Base-by-base conservation (phyloP, 2,329 filamentous ascomycete species). In the Camillea tinctor region DNA sequence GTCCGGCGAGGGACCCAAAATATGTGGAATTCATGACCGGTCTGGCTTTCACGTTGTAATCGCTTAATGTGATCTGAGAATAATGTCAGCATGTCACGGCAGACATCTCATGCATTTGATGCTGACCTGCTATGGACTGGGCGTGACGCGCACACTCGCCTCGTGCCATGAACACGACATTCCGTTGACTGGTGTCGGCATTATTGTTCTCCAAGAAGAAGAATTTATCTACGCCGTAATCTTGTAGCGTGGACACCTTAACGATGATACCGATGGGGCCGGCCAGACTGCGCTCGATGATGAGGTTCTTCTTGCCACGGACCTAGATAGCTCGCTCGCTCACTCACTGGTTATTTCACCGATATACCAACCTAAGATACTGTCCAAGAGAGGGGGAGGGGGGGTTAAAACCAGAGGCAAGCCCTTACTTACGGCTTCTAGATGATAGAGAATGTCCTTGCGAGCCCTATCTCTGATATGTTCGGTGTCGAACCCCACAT, bases 131-230 rank as follows among this genome's bases (percentile, higher is more conserved):
- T 80, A 98, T 93, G 60, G 86, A 83, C 74, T 92, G 88, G 57
- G 93, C 89, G 72, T 95, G 90, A 66, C 86, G 90, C 59, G 91
- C 89, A 74, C 92, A 94, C 78, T 98, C 95, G 64, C 93, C 94
- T 71, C 93, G 86, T 19, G 93, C 91, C 68, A 99, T 86, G 78
- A 98, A 99, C 67, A 99, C 86, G 64, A 99, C 87, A 81, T 97
- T 99, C 72, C 91, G 88, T 79, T 98, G 95, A 71, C 90, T 96
- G 19, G 92, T 91, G 76, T 98, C 94, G 75, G 93, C 89, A 77
- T 99, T 98, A 72, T 90, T 87, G 77, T 97, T 98, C 76, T 99
- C 95, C 52, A 99, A 82, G 72, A 97, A 90, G 81, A 98, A 99
- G 67, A 97, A 92, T 76, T 96, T 96, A 76, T 98, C 93, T 68